Percentiles rank a stretch among this genome's conserved stretches.
Evolutionary conservation across 306 rosid species (phyloP).

Genomic region (Prunus dulcis): DNA sequence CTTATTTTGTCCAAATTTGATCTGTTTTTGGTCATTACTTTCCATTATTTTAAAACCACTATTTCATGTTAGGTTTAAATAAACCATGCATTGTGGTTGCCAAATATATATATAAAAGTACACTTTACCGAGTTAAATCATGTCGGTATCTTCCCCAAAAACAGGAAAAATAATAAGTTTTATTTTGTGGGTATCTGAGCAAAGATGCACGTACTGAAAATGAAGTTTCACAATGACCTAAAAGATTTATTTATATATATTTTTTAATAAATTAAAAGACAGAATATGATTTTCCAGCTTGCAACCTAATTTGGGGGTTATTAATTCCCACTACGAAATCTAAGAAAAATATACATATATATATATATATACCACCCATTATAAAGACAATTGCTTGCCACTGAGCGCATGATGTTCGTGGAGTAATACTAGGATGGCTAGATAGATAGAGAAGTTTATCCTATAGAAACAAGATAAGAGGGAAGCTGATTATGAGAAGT

Average conservation of each 20-base stretch:
- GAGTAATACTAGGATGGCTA: slow-evolving; percentile 34
- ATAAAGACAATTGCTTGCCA: slow-evolving; percentile 39
- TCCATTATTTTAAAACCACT: not conserved
- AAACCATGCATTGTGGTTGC: not conserved
- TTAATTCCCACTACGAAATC: not conserved
- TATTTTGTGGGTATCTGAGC: too few relatives aligned
- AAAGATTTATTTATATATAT: not conserved
- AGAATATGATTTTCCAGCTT: not conserved
- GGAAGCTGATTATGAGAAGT: slow-evolving; percentile 25
- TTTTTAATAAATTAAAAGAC: not conserved
- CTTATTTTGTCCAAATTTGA: too few relatives aligned
- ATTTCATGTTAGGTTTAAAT: not conserved
- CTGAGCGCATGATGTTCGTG: slow-evolving; percentile 28
- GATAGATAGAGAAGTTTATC: slow-evolving; percentile 14
- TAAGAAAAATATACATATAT: not conserved
- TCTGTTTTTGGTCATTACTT: not conserved
- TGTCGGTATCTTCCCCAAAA: not conserved
- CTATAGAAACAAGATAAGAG: slow-evolving; percentile 24
- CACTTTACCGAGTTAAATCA: not conserved
- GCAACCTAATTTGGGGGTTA: not conserved
- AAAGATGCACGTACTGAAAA: not conserved
- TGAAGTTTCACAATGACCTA: not conserved
- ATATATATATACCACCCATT: slow-evolving; percentile 31
- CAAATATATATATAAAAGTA: not conserved
- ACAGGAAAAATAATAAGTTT: not conserved